phyloP scores from a whole-genome alignment of 305 asterid genomes.

The Nicotiana rustica region DNA sequence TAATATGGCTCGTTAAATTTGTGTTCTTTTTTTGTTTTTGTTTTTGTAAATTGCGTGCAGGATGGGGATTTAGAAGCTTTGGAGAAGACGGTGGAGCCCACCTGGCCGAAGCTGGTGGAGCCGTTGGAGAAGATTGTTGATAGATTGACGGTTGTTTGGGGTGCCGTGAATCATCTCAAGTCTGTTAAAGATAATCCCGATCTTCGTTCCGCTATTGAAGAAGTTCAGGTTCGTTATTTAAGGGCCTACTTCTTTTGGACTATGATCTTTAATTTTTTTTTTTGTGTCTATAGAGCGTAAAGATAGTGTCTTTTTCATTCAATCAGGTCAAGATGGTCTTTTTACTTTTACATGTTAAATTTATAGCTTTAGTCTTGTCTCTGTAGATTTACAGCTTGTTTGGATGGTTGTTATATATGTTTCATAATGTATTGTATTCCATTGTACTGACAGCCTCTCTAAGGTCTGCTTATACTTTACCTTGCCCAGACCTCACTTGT shows the following conservation, averaged over 20 bases:
- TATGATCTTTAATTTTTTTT: neutral
- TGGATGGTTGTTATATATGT: no score
- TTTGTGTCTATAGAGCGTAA: neutral
- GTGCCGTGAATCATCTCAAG: conserved; percentile 92
- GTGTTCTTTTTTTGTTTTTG: conserved; percentile 30
- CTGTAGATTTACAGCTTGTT: no score
- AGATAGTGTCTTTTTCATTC: neutral
- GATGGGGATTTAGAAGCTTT: conserved; percentile 73
- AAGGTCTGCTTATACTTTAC: no score
- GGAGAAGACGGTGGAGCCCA: conserved; percentile 88
- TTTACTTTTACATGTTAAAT: neutral
- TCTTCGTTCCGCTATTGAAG: conserved; percentile 93
- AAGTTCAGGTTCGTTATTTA: conserved; percentile 74
- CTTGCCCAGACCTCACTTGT: no score
- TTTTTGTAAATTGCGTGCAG: conserved; percentile 47
- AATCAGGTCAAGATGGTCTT: neutral
- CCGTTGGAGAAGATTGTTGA: conserved; percentile 86
- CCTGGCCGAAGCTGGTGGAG: conserved; percentile 96
- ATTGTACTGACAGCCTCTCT: no score
- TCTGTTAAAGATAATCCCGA: conserved; percentile 87
- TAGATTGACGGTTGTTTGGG: conserved; percentile 81
- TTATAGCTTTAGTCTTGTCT: no score
- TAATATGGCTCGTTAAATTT: conserved; percentile 23
- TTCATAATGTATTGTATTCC: no score
- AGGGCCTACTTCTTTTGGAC: neutral